Base-by-base conservation (phyloP, 495 filamentous ascomycete genomes). In the Daldinia caldariorum region DNA sequence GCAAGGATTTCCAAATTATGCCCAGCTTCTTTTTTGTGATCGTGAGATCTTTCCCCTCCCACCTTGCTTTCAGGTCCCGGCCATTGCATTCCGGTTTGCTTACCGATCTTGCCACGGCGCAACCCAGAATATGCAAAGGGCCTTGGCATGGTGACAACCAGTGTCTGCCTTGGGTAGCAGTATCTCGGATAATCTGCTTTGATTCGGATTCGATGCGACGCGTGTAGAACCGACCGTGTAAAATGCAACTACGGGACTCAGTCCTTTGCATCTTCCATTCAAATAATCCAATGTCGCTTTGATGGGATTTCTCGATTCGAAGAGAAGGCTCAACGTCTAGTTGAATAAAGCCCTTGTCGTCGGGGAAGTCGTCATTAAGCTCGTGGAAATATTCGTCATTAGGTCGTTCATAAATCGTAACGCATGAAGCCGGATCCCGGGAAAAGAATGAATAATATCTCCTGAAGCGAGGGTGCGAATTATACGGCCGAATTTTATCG, bases 401-500 rank as follows among this genome's bases (percentile, higher is more conserved):
- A 80, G 74, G 80, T 76, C 81, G 78, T 79, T 63, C 74, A 74
- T 72, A 77, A 82, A 79, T 82, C 82, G 72, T 82, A 69, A 83
- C 75, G 79, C 80, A 79, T 70, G 76, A 77, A 78, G 74, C 68
- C 74, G 77, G 71, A 73, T 71, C 71, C 53, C 58, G 63, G 69
- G 53, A 60, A 63, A 63, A 65, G 32, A 47, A 68, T 56, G 13
- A 58, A 73, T 71, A 71, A 62, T 35, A 49, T 45, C 63, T 37
- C 64, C 74, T 66, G 76, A 74, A 75, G 75, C 72, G 76, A 78
- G 74, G 63, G 73, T 67, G 75, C 65, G 53, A 58, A 64, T 63
- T n/a, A 39, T 54, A 58, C 50, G 61, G 58, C 45, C 67, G 61
- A 63, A 62, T 53, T 53, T 47, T 60, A 55, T 75, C 71, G 68